Evolutionary conservation across 768 basidiomycete genomes (phyloP), one percentile per base, ranked within the genome.

Genomic region (Suillus decipiens): DNA sequence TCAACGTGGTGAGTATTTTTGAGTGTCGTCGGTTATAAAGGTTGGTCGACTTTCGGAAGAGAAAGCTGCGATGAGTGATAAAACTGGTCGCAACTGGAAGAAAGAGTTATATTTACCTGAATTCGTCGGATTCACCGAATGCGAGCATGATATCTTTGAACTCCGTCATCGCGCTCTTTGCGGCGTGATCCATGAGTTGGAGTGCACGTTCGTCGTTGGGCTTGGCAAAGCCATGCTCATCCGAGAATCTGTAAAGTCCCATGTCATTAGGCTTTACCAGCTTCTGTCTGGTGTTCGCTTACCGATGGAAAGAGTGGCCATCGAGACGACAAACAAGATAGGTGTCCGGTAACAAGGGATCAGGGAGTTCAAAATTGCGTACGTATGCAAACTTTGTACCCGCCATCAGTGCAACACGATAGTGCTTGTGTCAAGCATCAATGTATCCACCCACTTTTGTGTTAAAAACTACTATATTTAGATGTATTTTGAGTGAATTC

Each of bases 81-180:
- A 48, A 11, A 59, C 31, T 33, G 0, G 28, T 37, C 24, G 4
- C 22, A 34, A 43, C n/a, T 22, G 11, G 45, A 15, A 11, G 7
- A 12, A 4, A 37, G 3, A 33, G 5, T n/a, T 45, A 36, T 28
- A 69, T 80, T 58, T 63, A 90, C 96, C 95, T 97, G 76, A 87
- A 99, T 76, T 99, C 97, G 73, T 99, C 97, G 22, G 95, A 97
- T 79, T 99, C 93, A 1, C 97, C 97, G 72, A 96, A 99, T 0
- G 84, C 97, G 22, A 97, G 81, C 14, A 93, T 79, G 62, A 97
- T 85, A 72, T 97, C 96, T 41, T 86, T 83, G 70, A 90, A 89
- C 70, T 90, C 88, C 36, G 86, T 79, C 92, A 99, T 92, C 48
- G 95, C 81, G 54, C 84, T 80, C 67, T 79, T 81, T 0, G 97